Conservation (phyloP, 331 rosid genomes). For the Malus hybrid region DNA sequence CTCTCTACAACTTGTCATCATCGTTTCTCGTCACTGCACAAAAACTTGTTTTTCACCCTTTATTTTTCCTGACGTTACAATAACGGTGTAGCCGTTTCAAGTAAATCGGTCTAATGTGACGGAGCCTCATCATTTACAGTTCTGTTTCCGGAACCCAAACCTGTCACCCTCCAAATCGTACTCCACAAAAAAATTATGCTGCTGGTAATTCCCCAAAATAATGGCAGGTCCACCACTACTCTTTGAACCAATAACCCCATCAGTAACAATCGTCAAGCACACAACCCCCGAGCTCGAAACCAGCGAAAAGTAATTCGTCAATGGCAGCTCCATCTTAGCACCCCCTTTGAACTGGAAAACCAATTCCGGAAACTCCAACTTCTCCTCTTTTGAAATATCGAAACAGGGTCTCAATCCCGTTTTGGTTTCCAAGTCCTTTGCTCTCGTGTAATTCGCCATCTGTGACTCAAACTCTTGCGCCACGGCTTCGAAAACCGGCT, state of each 20-base stretch:
- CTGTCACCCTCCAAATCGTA: constrained; percentile 61
- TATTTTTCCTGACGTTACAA: too few species aligned
- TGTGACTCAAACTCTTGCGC: constrained; percentile 45
- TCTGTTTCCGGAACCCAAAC: constrained; percentile 57
- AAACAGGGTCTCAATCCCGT: constrained; percentile 71
- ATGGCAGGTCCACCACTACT: constrained; percentile 51
- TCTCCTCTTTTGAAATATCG: constrained; percentile 20
- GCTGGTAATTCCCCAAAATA: constrained; percentile 76
- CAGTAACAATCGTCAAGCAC: constrained; percentile 57
- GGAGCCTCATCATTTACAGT: constrained; percentile 20
- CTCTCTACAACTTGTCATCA: neutral
- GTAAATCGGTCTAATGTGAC: too few species aligned
- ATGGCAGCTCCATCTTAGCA: constrained; percentile 56
- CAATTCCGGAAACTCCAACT: constrained; percentile 40
- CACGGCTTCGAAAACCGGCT: constrained; percentile 41
- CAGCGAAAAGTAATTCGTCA: constrained; percentile 49
- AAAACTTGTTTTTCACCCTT: neutral
- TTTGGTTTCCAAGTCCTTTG: constrained; percentile 30
- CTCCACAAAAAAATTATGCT: constrained; percentile 64
- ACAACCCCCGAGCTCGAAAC: constrained; percentile 25
- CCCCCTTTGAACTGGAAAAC: constrained; percentile 75
- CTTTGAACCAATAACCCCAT: constrained; percentile 8
- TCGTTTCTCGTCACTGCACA: neutral
- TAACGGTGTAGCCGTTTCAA: too few species aligned
- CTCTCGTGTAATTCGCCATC: constrained; percentile 49